Base-by-base conservation (phyloP, 2,329 filamentous ascomycete species). In the Cryphonectria naterciae region DNA sequence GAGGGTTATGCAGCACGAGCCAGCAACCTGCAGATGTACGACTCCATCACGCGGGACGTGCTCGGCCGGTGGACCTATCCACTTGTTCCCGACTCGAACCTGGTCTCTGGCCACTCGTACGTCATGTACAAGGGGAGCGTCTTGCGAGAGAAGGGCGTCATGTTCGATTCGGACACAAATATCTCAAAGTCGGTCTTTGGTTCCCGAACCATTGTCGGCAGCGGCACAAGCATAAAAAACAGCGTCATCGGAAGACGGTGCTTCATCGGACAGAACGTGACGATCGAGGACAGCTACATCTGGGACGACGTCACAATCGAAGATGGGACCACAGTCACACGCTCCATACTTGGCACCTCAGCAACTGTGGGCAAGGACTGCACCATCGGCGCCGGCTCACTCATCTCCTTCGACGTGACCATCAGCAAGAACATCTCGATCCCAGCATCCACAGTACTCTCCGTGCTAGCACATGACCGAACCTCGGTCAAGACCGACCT, bases 1-100 rank as follows among this genome's bases (percentile, higher is more conserved):
- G 89, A 94, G 67, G 90, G 93, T 71, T 99, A 98, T 78, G 93
- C 94, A 1, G 94, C 95, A 1, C 87, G 96, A 74, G 95, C 94
- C 17, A 91, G 89, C 78, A 97, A 94, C 77, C 85, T 98, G 35
- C 92, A 93, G 77, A 91, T 95, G 77, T 99, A 98, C 82, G 94
- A 97, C 77, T 89, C 94, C 41, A 89, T 99, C 68, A 95, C 90
- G 79, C 92, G 90, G 77, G 95, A 98, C 78, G 88, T 98, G n/a
- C 85, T 97, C 19, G 89, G 89, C 64, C 87, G 95, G 71, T 97
- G 94, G 93, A 91, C 94, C 13, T 96, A 94, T 76, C 95, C 96
- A 1, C 86, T 98, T 58, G 92, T 93, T 70, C 95, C 95, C 2
- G 95, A 98, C 78, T 95, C 91, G 78, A 98, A 98, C 77, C 83